These are phyloP conservation scores for Cyberlindnera americana DNA, from an alignment of 805 yeast species.

Conservation along the genomic window DNA sequence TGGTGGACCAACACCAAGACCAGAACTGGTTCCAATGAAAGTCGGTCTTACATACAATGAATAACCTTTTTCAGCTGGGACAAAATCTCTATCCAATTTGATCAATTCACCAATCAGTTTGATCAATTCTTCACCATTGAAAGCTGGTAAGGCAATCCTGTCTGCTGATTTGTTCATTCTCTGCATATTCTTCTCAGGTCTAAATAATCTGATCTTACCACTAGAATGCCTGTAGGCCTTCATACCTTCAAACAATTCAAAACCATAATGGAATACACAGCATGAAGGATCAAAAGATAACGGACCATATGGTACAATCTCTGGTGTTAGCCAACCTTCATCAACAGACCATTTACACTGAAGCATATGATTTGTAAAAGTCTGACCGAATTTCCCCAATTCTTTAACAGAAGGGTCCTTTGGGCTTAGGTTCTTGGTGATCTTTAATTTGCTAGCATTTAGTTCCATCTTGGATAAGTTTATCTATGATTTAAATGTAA, in stretches of 20 bases:
- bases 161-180: conserved; percentile 88
- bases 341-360: conserved; percentile 75
- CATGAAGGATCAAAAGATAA: conserved; percentile 83
- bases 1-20: conserved; percentile 85
- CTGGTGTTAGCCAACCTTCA: conserved; percentile 86
- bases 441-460: conserved; percentile 50
- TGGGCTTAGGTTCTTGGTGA: conserved; percentile 47
- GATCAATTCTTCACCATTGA: conserved; percentile 73
- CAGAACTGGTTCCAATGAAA: conserved; percentile 86
- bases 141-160: conserved; percentile 87
- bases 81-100: conserved; percentile 67
- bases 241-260: conserved; percentile 93
- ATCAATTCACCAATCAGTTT: conserved; percentile 75
- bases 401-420: conserved; percentile 56
- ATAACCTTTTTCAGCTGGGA: conserved; percentile 85
- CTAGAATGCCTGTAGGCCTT: conserved; percentile 75
- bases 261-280: conserved; percentile 90
- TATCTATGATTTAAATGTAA: too few relatives aligned
- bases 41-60: conserved; percentile 94
- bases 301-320: conserved; percentile 79
- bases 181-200: conserved; percentile 88
- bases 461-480: too few relatives aligned
- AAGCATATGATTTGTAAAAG: conserved; percentile 87
- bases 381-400: conserved; percentile 62
- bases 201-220: conserved; percentile 74